These are phyloP conservation scores for Paecilomyces variotii DNA, from an alignment of 2,329 filamentous ascomycete species.

Conservation along the genomic window DNA sequence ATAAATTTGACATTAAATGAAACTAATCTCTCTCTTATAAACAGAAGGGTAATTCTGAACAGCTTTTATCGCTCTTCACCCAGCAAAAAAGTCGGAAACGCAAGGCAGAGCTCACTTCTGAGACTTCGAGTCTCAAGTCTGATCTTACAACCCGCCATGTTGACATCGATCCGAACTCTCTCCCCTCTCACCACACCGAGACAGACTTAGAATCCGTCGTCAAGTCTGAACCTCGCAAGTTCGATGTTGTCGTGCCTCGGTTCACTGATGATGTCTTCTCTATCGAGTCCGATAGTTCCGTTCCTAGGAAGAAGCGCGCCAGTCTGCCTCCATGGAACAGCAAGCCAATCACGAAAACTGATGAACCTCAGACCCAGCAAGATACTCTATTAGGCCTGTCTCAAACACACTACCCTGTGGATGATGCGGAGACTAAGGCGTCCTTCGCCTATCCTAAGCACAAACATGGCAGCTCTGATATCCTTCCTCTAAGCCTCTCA, in stretches of 20 bases:
- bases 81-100: neutral
- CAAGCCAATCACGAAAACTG: neutral
- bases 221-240: neutral
- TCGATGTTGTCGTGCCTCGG: neutral
- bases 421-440: slow-evolving; percentile 13
- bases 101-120: neutral
- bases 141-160: neutral
- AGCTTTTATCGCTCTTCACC: neutral
- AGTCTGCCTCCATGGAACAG: neutral
- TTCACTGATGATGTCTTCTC: neutral
- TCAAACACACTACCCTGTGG: slow-evolving; percentile 14
- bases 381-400: slow-evolving; percentile 10
- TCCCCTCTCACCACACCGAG: neutral
- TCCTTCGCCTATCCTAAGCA: slow-evolving; percentile 10
- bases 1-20: neutral
- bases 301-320: neutral
- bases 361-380: neutral
- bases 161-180: too few species aligned
- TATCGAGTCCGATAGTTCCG: neutral
- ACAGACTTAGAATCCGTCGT: neutral
- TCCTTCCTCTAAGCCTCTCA: slow-evolving; percentile 2
- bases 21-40: neutral
- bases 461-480: slow-evolving; percentile 8
- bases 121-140: neutral
- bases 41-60: neutral